Evolutionary conservation across 495 filamentous ascomycete species (phyloP), one percentile per base, ranked within the genome.

Genomic region (Echria macrotheca): DNA sequence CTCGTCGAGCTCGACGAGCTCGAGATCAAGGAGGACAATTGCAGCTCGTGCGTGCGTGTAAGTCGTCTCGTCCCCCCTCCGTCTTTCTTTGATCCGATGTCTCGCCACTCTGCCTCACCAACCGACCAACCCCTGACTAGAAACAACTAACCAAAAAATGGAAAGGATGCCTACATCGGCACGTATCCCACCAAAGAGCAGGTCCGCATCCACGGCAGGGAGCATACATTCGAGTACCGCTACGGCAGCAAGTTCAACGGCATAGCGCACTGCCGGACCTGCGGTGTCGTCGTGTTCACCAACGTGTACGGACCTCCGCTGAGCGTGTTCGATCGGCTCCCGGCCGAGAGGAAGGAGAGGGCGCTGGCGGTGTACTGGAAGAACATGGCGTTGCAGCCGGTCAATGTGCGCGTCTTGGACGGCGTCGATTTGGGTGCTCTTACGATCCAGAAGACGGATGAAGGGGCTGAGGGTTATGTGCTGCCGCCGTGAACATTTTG

Each of bases 1-100:
- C 29, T 51, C 5, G 19, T 28, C n/a, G 3, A 22, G 19, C 11
- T 54, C 11, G 7, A 37, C 5, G 39, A 40, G 9, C 25, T 44
- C 6, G 38, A 50, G 21, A 12, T 53, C 3, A 50, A 52, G 29
- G 54, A 57, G 31, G 57, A 60, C 25, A 60, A 57, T 29, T 60
- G 57, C 37, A 60, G 57, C 32, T 50, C 43, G 2, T 60, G 57
- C 18, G 46, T 48, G 8, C 50, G 57, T 10, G 57, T 60, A 44
- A 1, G 46, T 29, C 10, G 4, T 5, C 35, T 4, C 17, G 1
- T 37, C 21, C 25, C 10, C 32, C 25, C 28, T 39, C 12, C 24
- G 22, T 26, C 22, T 44, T 8, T 18, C 38, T 9, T 10, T 18
- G 4, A 15, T 31, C 17, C 40, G 28, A 47, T 8, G 8, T n/a